A percentile compares a stretch with the other conserved stretches of the same genome.
Conservation (phyloP, 2,329 filamentous ascomycete species). For the Fusarium fracticaudum region DNA sequence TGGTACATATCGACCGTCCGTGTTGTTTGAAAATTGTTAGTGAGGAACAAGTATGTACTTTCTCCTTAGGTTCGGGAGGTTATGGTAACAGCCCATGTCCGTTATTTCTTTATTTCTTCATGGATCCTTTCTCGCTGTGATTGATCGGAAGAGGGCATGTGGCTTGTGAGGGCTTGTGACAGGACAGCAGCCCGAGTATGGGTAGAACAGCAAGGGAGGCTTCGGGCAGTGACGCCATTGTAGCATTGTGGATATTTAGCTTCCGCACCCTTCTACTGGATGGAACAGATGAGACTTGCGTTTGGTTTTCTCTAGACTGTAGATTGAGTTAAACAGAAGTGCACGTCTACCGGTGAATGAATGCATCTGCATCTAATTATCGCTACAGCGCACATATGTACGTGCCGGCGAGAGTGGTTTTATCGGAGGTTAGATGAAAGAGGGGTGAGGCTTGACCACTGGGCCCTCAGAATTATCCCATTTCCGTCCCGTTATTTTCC, state of each 20-base stretch:
- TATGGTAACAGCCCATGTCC: constrained; percentile 27
- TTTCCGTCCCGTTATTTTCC: constrained; percentile 22
- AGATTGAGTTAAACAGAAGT: neutral
- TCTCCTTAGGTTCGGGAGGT: constrained; percentile 12
- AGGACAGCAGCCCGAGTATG: neutral
- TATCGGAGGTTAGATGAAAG: constrained; percentile 3
- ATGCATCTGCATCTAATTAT: neutral
- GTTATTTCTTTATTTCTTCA: neutral
- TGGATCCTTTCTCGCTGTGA: constrained; percentile 1
- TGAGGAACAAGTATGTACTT: constrained; percentile 31
- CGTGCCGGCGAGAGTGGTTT: constrained; percentile 14
- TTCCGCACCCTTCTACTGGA: constrained; percentile 8
- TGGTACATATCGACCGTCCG: neutral
- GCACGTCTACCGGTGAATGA: neutral
- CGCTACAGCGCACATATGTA: neutral
- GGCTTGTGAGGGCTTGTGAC: constrained; percentile 34
- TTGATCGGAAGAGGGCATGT: constrained; percentile 23
- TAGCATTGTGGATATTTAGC: neutral
- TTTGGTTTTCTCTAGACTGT: constrained; percentile 5
- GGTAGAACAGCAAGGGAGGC: constrained; percentile 7
- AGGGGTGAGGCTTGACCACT: constrained; percentile 20
- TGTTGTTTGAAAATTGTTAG: constrained; percentile 42
- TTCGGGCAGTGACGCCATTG: constrained; percentile 15
- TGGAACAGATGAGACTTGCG: neutral
- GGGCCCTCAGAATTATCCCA: constrained; percentile 12